Conservation (phyloP, 768 basidiomycete species). For the Piloderma croceum region DNA sequence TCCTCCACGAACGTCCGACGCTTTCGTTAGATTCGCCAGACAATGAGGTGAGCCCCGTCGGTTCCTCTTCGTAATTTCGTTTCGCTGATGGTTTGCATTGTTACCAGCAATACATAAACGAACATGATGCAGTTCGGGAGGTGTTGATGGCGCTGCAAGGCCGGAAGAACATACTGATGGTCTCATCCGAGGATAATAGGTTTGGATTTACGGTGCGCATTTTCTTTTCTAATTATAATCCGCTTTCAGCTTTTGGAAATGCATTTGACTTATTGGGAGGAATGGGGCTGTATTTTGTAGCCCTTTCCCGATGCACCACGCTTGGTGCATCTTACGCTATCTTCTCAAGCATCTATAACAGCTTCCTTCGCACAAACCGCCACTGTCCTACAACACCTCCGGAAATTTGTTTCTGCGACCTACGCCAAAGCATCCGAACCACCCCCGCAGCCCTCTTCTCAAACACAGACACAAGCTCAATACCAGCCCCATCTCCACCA, state of each 20-base stretch:
- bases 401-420: conserved; percentile 51
- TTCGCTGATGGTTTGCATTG: neutral
- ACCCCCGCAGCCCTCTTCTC: conserved; percentile 15
- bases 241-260: too few relatives aligned
- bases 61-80: neutral
- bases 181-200: conserved; percentile 27
- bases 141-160: conserved; percentile 75
- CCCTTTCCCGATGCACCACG: conserved; percentile 36
- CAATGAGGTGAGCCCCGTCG: conserved; percentile 35
- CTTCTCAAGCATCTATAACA: conserved; percentile 62
- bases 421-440: conserved; percentile 38
- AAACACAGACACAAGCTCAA: too few relatives aligned
- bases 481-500: conserved; percentile 22
- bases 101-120: conserved; percentile 59
- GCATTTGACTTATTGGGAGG: too few relatives aligned
- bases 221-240: too few relatives aligned
- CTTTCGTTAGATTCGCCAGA: conserved; percentile 36
- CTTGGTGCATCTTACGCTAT: conserved; percentile 61
- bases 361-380: conserved; percentile 52
- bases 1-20: conserved; percentile 32
- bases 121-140: conserved; percentile 74
- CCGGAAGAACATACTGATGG: conserved; percentile 52
- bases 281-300: neutral
- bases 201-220: too few relatives aligned
- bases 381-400: conserved; percentile 56